Evolutionary conservation across 352 stramenopile genomes (phyloP), one percentile per base, ranked within the genome.

Genomic region (Pythium insidiosum): DNA sequence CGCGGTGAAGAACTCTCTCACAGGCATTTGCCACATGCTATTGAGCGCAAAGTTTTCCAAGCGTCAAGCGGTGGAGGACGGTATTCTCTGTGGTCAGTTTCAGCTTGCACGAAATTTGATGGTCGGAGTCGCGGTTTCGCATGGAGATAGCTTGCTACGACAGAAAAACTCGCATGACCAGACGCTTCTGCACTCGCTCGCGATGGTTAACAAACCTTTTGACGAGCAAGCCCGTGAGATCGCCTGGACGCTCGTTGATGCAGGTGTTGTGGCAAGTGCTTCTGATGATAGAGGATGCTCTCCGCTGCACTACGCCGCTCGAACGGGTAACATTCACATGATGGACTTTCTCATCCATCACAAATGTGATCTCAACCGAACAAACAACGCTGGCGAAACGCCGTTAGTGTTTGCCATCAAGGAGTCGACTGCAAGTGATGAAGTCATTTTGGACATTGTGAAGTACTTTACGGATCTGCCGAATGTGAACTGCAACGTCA

Each of bases 21-120:
- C 74, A 1, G 78, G 74, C 5, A 84, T 90, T 18, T 90, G 73
- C 31, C 78, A 90, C 50, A 79, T 90, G 58, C 57, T 90, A 3
- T 46, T 90, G 10, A 87, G 64, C 28, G 63, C 72, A 9, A 84
- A 81, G 43, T 90, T 88, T 43, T 74, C 56, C 20, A 74, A 69
- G 13, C 70, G 74, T 12, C 78, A 90, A 63, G 78, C 74, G 0
- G 69, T 88, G 6, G 78, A 90, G 52, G 78, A 90, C 29, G 69
- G 74, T 0, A 60, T 90, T 2, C 52, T 66, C 3, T 88, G 72
- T 30, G 68, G 71, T 1, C 63, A 86, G 41, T 90, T 88, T 42
- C 73, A 87, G 43, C 50, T 90, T 4, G 73, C 78, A 13, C 68
- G 61, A 28, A 90, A 90, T 37, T 37, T 90, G 10, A 66, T 90